A percentile compares a stretch with the other conserved stretches of the same genome.
Evolutionary conservation across 148 eudicot species (phyloP).

Genomic region (Spergularia bocconei): DNA sequence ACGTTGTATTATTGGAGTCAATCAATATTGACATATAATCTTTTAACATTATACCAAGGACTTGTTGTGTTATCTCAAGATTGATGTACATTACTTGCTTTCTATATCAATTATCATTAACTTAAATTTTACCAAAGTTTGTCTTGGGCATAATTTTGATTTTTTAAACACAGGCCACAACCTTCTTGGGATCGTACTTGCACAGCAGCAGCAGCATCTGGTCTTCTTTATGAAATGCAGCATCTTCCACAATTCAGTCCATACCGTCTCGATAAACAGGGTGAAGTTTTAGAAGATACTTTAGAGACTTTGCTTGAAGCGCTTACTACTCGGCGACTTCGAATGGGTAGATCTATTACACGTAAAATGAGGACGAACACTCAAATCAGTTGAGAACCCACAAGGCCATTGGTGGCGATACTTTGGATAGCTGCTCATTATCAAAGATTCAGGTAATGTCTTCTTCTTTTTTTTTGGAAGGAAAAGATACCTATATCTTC

Average conservation of each 20-base stretch:
- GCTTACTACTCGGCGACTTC: slow-evolving; percentile 66
- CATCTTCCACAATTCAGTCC: slow-evolving; percentile 53
- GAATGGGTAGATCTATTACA: slow-evolving; percentile 84
- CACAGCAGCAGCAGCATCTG: slow-evolving; percentile 91
- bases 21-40: not conserved
- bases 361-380: slow-evolving; percentile 50
- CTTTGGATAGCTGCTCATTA: slow-evolving; percentile 1
- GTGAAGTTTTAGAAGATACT: slow-evolving; percentile 64
- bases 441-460: slow-evolving; percentile 15
- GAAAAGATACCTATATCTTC: not conserved
- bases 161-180: slow-evolving; percentile 63
- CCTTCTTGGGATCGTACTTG: slow-evolving; percentile 98
- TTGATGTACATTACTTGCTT: not conserved
- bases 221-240: slow-evolving; percentile 75
- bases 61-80: not conserved
- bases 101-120: not conserved
- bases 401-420: not conserved
- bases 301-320: slow-evolving; percentile 60
- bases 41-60: not conserved
- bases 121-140: not conserved
- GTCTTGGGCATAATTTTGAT: not conserved
- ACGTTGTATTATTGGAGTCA: not conserved
- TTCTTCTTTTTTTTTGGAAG: too few relatives aligned
- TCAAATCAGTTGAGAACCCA: slow-evolving; percentile 40
- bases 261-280: slow-evolving; percentile 58